phyloP scores from a whole-genome alignment of 441 rosid species.

The Viola pubescens region DNA sequence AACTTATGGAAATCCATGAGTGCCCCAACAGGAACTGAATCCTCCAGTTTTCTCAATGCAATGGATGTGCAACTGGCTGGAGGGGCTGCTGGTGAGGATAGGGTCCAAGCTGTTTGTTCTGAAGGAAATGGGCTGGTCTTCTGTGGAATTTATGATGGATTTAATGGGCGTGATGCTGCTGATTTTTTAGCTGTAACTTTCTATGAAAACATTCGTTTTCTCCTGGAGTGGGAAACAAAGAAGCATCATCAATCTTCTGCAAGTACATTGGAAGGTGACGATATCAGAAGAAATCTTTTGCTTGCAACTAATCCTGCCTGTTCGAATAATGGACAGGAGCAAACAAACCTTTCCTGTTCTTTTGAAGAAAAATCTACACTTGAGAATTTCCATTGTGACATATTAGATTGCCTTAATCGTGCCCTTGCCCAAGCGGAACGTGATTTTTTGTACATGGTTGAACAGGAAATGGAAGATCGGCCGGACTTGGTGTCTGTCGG shows the following conservation, averaged over 20 bases:
- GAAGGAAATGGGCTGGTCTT: slow-evolving; percentile 75
- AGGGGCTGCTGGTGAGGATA: slow-evolving; percentile 88
- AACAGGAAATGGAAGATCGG: slow-evolving; percentile 78
- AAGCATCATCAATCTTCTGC: slow-evolving; percentile 17
- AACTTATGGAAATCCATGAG: slow-evolving; percentile 35
- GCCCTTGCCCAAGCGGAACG: slow-evolving; percentile 59
- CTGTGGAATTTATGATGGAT: slow-evolving; percentile 74
- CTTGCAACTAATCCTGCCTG: neutral
- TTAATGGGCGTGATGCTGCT: slow-evolving; percentile 81
- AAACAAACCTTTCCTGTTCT: neutral
- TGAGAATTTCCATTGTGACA: slow-evolving; percentile 26
- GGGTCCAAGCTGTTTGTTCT: slow-evolving; percentile 82
- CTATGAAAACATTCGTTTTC: slow-evolving; percentile 47
- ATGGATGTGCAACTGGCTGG: slow-evolving; percentile 72
- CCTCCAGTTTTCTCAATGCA: slow-evolving; percentile 40
- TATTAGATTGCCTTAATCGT: slow-evolving; percentile 50
- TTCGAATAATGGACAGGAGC: slow-evolving; percentile 18
- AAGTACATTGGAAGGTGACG: neutral
- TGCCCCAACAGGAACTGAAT: slow-evolving; percentile 44
- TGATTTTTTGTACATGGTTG: slow-evolving; percentile 59
- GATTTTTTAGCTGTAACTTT: slow-evolving; percentile 73
- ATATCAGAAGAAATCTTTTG: neutral
- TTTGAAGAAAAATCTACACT: slow-evolving; percentile 17
- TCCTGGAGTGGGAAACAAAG: slow-evolving; percentile 38
- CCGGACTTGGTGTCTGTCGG: slow-evolving; percentile 78